Base-by-base conservation (phyloP, 441 rosid species). In the Geranium incanum region DNA sequence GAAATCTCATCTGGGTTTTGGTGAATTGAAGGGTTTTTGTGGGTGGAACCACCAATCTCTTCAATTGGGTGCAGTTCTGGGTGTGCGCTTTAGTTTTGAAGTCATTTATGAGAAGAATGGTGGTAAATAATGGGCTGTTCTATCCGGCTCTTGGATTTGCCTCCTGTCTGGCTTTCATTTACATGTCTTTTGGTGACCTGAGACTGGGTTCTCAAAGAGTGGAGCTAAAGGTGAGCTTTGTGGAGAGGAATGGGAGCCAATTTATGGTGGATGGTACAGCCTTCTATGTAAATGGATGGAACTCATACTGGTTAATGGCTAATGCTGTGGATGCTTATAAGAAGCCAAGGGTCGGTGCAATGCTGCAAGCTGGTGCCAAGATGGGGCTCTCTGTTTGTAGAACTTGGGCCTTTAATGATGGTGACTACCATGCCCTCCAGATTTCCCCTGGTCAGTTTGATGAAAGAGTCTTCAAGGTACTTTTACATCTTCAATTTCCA, bases 401-500 rank as follows among this genome's bases (percentile, higher is more conserved):
- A 78, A 85, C 98, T 21, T 94, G 98, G 98, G 97, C 97, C 4
- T 94, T 94, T 73, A 94, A 86, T 79, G 99, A 94, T 75, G 99
- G 99, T 57, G 92, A 81, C 36, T 87, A 90, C 80, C 80, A 89
- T 77, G 94, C 97, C 62, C 97, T 94, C 57, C 99, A 94, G 87
- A 75, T 87, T 78, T 88, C 95, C 73, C 98, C 99, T 73, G 99
- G 97, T 3, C 82, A 76, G 74, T 94, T 90, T 63, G 94, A 94
- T 82, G 99, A 94, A 71, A 82, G 86, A 2, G 92, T 90, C 76
- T 94, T 94, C 76, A 78, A 84, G 97, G 99, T 94, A 86, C 57
- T 75, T 5, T 16, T 7, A 45, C 28, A 23, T 9, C 63, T 43
- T 66, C 28, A 8, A 50, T 33, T 68, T 7, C 12, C 69, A 1